Base-by-base conservation (phyloP, 2,329 filamentous ascomycete species). In the Cladobotryum protrusum region DNA sequence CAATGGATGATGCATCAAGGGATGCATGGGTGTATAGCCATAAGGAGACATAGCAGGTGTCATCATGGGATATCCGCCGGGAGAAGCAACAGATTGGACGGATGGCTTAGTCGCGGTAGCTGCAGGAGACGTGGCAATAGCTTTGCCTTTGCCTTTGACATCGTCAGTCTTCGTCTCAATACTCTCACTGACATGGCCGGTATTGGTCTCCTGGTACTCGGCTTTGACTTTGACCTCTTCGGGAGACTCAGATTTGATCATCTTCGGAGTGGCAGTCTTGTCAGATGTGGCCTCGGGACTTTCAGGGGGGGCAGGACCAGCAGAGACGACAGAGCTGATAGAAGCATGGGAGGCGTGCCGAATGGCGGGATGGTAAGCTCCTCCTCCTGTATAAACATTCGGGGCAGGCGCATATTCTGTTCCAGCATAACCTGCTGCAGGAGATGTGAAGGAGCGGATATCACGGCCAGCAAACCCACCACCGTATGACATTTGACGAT, bases 61-160 rank as follows among this genome's bases (percentile, higher is more conserved):
- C 18, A 52, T 49, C n/a, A 52, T 49, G 2, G 50, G 46, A 43
- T 49, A 52, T 4, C 33, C 41, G 32, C 41, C 44, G 7, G 46
- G 14, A 11, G 43, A 15, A 15, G 40, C 29, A 13, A 24, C 24
- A n/a, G 41, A 9, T 13, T 24, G 11, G 9, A 12, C 14, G 5
- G 41, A 3, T 32, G 41, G 7, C 41, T 24, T 43, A 6, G 13
- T 5, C 18, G 18, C 20, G 7, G 19, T n/a, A 12, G 14, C 13
- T n/a, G 19, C 20, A 5, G 41, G 17, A 9, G 35, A 37, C 12
- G 35, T 17, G 14, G 35, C 35, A 17, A 17, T 9, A 37, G 35
- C 35, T 9, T 37, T 37, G 35, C 35, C 35, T 37, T 37, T 37
- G 35, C 35, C 35, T 13, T 37, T 37, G 5, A 45, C 13, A 5